Evolutionary conservation across 2,329 filamentous ascomycete genomes (phyloP).

Genomic region (Dendryphion nanum): DNA sequence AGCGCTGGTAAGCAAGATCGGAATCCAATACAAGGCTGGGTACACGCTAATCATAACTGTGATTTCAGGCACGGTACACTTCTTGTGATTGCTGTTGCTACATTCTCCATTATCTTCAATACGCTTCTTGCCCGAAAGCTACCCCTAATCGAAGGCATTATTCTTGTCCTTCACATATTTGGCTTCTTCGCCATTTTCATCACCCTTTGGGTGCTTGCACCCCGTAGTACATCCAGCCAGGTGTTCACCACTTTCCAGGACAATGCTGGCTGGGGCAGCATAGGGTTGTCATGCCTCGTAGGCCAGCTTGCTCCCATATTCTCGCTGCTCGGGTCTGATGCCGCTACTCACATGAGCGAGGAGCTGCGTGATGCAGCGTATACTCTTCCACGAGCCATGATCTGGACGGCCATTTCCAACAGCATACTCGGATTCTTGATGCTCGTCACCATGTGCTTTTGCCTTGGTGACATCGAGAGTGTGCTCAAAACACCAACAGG

Average conservation of each 20-base stretch:
- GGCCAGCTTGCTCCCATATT: conserved; percentile 23
- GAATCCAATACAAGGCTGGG: too few species aligned
- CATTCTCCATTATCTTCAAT: conserved; percentile 44
- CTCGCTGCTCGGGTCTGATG: conserved; percentile 26
- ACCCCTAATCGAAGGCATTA: conserved; percentile 47
- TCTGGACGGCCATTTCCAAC: conserved; percentile 39
- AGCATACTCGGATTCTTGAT: conserved; percentile 40
- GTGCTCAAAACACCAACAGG: conserved; percentile 13
- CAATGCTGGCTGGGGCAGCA: conserved; percentile 24
- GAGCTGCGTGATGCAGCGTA: conserved; percentile 34
- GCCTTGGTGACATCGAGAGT: conserved; percentile 19
- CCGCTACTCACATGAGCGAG: conserved; percentile 31
- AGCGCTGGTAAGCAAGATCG: too few species aligned
- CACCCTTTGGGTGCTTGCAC: conserved; percentile 28
- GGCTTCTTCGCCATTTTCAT: conserved; percentile 51
- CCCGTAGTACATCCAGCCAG: conserved; percentile 17
- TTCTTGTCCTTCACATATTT: conserved; percentile 49
- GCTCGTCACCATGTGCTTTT: conserved; percentile 31
- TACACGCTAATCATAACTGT: too few species aligned
- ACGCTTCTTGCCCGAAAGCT: conserved; percentile 45
- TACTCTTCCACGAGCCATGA: conserved; percentile 42
- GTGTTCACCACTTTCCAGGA: conserved; percentile 26
- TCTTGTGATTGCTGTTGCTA: conserved; percentile 45
- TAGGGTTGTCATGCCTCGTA: conserved; percentile 20
- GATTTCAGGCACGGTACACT: conserved; percentile 54